Percentiles rank a stretch among this genome's conserved stretches.
Conservation (phyloP, 2,329 filamentous ascomycete genomes). For the Didymella exigua region DNA sequence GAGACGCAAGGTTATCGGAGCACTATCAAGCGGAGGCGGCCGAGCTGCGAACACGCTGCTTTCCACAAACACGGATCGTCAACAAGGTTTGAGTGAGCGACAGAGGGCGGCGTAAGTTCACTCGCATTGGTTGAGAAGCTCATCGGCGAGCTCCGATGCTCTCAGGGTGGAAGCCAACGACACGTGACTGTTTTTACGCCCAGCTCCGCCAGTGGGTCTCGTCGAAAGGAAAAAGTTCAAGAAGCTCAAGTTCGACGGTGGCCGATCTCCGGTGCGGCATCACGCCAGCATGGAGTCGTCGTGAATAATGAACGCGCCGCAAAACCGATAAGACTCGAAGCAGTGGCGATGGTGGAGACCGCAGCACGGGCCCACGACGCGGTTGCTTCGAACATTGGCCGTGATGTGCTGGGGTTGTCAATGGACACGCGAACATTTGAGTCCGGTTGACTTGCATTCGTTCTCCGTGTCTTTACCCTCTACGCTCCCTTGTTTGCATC, state of each 20-base stretch:
- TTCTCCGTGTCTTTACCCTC: slow-evolving; percentile 8
- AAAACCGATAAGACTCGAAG: slow-evolving; percentile 9
- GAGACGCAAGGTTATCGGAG: slow-evolving; percentile 39
- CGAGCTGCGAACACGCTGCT: slow-evolving; percentile 36
- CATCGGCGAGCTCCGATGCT: slow-evolving; percentile 44
- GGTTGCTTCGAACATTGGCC: slow-evolving; percentile 8
- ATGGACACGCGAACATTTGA: slow-evolving; percentile 9
- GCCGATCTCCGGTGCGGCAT: slow-evolving; percentile 24
- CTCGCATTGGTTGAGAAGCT: slow-evolving; percentile 37
- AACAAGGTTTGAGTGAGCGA: slow-evolving; percentile 29
- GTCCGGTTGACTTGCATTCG: slow-evolving; percentile 7
- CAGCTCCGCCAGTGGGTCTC: slow-evolving; percentile 21
- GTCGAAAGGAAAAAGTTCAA: slow-evolving; percentile 13
- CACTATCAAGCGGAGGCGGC: slow-evolving; percentile 38
- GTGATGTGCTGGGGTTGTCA: not conserved
- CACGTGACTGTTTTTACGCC: slow-evolving; percentile 33
- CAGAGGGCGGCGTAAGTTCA: slow-evolving; percentile 30
- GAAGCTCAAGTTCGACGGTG: slow-evolving; percentile 14
- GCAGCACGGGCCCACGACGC: slow-evolving; percentile 6
- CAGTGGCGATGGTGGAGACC: slow-evolving; percentile 8
- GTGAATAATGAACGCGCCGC: slow-evolving; percentile 3
- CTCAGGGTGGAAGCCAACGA: slow-evolving; percentile 19
- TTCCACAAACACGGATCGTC: slow-evolving; percentile 32
- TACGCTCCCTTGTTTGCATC: slow-evolving; percentile 22
- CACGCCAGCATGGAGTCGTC: slow-evolving; percentile 34